Evolutionary conservation across 1,139 yeast species (phyloP), one percentile per base, ranked within the genome.

Genomic region (Geotrichum klebahnii): DNA sequence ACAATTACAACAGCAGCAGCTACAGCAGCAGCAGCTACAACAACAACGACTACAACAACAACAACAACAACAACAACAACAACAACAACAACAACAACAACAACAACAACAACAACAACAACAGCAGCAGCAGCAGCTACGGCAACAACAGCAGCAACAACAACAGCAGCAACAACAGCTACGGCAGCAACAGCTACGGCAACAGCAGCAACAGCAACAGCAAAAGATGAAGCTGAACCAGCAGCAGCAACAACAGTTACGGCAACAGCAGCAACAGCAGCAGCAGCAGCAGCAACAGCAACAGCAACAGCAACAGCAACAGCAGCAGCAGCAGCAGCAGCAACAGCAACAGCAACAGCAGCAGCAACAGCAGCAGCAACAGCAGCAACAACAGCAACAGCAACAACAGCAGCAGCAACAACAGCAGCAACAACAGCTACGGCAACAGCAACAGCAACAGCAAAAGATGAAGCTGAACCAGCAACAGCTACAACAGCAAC

Each of bases 141-240:
- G 22, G 24, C 24, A 12, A 19, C 38, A 35, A 17, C 33, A 19
- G 9, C 43, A 38, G 22, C 33, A 17, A 24, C 43, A 38, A 14
- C 33, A 17, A n/a, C 43, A 28, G 19, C 46, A 41, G 14, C 50
- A 40, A 14, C 26, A 29, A 29, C 44, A 40, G 14, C 36, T 19
- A 29, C 26, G 20, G 9, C 28, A 16, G 16, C 44, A 28, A 20
- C 26, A 17, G 8, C 24, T 14, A 26, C 56, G 46, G 37, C 52
- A 54, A 12, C 50, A 48, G 5, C 51, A 37, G 44, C 35, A 28
- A 5, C 33, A 37, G 14, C 53, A 50, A 40, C 38, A 24, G 32
- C 31, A 36, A 1, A 56, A 20, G 70, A 64, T 60, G 62, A 60
- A 17, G 50, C 55, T 17, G 58, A 54, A 51, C 5, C 47, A 39